Conservation (phyloP, 768 basidiomycete genomes). For the Fomitopsis pulvina region DNA sequence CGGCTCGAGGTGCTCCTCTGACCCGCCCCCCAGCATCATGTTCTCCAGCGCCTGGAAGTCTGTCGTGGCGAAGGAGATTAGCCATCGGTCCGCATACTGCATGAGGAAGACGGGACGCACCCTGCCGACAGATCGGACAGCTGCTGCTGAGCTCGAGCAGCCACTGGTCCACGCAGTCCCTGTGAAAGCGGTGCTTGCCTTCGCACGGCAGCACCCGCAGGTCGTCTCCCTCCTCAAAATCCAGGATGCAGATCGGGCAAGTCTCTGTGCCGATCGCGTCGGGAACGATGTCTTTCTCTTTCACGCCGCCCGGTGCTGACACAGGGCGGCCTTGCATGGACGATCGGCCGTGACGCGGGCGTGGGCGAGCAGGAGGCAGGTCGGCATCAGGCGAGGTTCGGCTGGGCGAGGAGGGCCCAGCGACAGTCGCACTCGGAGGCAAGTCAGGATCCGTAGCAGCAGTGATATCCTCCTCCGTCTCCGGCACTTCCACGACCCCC, state of each 20-base stretch:
- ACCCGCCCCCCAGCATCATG: slow-evolving; percentile 20
- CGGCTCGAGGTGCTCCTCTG: slow-evolving; percentile 15
- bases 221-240: slow-evolving; percentile 93
- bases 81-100: not conserved
- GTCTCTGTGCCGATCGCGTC: slow-evolving; percentile 73
- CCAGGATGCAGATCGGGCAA: slow-evolving; percentile 92
- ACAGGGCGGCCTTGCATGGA: slow-evolving; percentile 2
- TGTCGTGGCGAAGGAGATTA: slow-evolving; percentile 4
- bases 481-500: slow-evolving; percentile 2
- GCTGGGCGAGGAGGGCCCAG: not conserved
- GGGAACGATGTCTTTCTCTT: slow-evolving; percentile 42
- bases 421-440: slow-evolving; percentile 1
- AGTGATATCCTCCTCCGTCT: slow-evolving; percentile 5
- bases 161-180: slow-evolving; percentile 90
- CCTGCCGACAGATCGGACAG: slow-evolving; percentile 90
- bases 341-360: not conserved
- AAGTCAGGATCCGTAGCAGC: not conserved
- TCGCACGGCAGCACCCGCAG: slow-evolving; percentile 88
- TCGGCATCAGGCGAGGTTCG: not conserved
- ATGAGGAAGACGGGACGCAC: slow-evolving; percentile 30
- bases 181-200: slow-evolving; percentile 86
- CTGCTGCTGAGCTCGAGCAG: slow-evolving; percentile 82
- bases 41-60: slow-evolving; percentile 31
- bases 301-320: slow-evolving; percentile 8
- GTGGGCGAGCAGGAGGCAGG: slow-evolving; percentile 1